phyloP scores from a whole-genome alignment of 768 basidiomycete genomes.

The Termitomyces sp. region DNA sequence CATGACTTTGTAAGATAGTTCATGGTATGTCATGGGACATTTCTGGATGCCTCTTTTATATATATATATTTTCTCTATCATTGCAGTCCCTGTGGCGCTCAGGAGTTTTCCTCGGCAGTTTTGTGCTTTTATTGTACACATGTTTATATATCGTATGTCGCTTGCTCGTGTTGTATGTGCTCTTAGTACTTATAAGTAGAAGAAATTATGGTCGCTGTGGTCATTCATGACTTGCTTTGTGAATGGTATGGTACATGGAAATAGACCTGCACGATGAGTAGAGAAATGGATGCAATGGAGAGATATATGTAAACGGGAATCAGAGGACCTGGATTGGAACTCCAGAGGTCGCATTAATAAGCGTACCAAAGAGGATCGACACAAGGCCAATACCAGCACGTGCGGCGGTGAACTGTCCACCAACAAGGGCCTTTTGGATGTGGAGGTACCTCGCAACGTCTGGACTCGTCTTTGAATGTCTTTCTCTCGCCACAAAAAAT shows the following conservation, averaged over 20 bases:
- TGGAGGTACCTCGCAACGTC: slow-evolving; percentile 11
- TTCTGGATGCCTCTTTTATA: background rate
- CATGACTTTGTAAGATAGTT: background rate
- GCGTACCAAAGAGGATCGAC: background rate
- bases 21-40: background rate
- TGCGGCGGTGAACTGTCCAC: slow-evolving; percentile 13
- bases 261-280: background rate
- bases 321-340: background rate
- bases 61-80: background rate
- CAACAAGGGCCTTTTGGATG: slow-evolving; percentile 10
- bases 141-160: background rate
- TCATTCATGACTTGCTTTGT: background rate
- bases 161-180: background rate
- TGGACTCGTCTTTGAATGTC: background rate
- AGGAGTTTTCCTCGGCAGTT: background rate
- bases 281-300: background rate
- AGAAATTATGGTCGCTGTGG: background rate
- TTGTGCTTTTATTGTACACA: background rate
- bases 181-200: background rate
- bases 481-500: background rate
- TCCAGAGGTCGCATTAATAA: slow-evolving; percentile 7
- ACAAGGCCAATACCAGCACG: slow-evolving; percentile 3
- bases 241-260: background rate
- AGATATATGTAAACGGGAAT: background rate
- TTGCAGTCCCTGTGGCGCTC: background rate